These are phyloP conservation scores for Cordyceps fumosorosea DNA, from an alignment of 2,329 filamentous ascomycete species.

Conservation along the genomic window DNA sequence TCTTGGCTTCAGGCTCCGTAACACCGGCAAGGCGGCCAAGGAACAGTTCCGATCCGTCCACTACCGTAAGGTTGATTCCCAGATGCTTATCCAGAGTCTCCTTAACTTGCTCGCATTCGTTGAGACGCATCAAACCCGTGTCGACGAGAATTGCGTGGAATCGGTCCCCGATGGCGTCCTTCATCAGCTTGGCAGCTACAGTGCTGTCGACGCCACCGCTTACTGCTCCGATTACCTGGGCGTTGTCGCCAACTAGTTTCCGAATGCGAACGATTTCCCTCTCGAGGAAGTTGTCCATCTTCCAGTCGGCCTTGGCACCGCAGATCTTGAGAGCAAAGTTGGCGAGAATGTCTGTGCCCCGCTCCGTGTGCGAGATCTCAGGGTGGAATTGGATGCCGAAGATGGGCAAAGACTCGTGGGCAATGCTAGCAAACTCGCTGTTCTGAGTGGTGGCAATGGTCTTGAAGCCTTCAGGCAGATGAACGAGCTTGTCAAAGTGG, in stretches of 20 bases:
- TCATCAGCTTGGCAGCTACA: slow-evolving; percentile 80
- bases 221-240: slow-evolving; percentile 57
- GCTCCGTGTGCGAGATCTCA: slow-evolving; percentile 51
- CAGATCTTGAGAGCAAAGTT: slow-evolving; percentile 88
- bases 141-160: slow-evolving; percentile 83
- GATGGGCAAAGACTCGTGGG: slow-evolving; percentile 61
- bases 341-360: slow-evolving; percentile 59
- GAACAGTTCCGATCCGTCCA: slow-evolving; percentile 74
- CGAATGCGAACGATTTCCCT: slow-evolving; percentile 77
- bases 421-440: slow-evolving; percentile 73
- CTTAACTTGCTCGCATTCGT: slow-evolving; percentile 79
- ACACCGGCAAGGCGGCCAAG: slow-evolving; percentile 70
- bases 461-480: slow-evolving; percentile 66
- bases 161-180: slow-evolving; percentile 74
- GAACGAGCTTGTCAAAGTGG: slow-evolving; percentile 63
- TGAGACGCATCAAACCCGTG: slow-evolving; percentile 59
- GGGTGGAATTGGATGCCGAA: slow-evolving; percentile 77
- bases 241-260: slow-evolving; percentile 71
- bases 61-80: slow-evolving; percentile 83
- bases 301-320: slow-evolving; percentile 69
- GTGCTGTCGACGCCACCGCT: slow-evolving; percentile 81
- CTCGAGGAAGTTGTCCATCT: slow-evolving; percentile 76
- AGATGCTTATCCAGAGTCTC: slow-evolving; percentile 71
- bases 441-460: slow-evolving; percentile 70
- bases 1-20: slow-evolving; percentile 74